Percentiles rank a stretch among this genome's conserved stretches.
Evolutionary conservation across 768 basidiomycete genomes (phyloP).

Genomic region (Calocybe indica): DNA sequence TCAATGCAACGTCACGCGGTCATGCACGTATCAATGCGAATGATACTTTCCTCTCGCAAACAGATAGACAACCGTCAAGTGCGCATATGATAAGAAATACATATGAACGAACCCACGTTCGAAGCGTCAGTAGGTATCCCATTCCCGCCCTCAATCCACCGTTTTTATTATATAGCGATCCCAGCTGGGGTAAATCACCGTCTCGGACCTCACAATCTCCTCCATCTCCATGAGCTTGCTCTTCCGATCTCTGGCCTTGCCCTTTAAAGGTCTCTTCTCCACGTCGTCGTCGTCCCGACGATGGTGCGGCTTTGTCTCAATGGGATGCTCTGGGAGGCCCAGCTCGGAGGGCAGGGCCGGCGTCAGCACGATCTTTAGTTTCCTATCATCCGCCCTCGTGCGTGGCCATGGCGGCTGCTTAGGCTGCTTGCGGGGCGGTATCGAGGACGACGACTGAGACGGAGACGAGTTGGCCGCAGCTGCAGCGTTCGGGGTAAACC

Average conservation of each 20-base stretch:
- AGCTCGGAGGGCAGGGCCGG: slow-evolving; percentile 31
- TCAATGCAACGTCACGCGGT: too few species aligned
- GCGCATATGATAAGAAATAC: too few species aligned
- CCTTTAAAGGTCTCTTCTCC: slow-evolving; percentile 8
- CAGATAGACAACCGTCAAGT: too few species aligned
- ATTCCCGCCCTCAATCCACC: slow-evolving; percentile 15
- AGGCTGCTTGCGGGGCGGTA: slow-evolving; percentile 21
- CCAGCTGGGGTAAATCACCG: slow-evolving; percentile 56
- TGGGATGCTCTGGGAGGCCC: slow-evolving; percentile 8
- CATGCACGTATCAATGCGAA: too few species aligned
- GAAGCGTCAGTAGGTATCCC: slow-evolving; percentile 7
- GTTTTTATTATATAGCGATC: slow-evolving; percentile 54
- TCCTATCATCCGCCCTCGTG: slow-evolving; percentile 44
- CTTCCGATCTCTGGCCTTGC: slow-evolving; percentile 18
- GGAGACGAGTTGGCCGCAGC: slow-evolving; percentile 16
- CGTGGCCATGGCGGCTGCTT: slow-evolving; percentile 50
- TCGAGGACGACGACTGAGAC: slow-evolving; percentile 12
- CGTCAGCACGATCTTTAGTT: slow-evolving; percentile 45
- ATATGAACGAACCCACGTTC: too few species aligned
- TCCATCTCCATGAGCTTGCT: slow-evolving; percentile 20
- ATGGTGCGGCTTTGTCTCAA: slow-evolving; percentile 1
- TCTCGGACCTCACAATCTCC: slow-evolving; percentile 34
- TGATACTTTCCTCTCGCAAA: too few species aligned
- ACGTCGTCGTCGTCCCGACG: slow-evolving; percentile 5
- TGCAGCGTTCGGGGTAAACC: background rate